Evolutionary conservation across 768 basidiomycete genomes (phyloP).

Genomic region (Hygrophorus russula): DNA sequence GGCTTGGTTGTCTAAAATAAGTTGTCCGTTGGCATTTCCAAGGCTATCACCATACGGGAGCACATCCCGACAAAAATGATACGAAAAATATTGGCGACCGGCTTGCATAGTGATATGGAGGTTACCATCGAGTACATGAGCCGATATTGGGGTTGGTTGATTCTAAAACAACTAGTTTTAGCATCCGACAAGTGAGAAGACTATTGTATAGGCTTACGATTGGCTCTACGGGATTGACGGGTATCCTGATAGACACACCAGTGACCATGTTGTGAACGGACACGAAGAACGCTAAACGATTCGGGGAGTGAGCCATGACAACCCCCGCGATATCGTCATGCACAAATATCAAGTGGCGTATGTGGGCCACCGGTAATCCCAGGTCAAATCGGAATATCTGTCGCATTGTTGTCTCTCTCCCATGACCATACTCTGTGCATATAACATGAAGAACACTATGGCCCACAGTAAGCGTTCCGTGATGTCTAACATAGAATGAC

Average conservation of each 20-base stretch:
- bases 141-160: not conserved
- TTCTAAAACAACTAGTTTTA: not conserved
- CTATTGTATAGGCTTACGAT: no score
- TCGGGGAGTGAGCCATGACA: not conserved
- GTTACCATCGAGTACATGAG: not conserved
- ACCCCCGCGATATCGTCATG: not conserved
- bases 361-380: no score
- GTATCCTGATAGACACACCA: not conserved
- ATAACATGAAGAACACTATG: not conserved
- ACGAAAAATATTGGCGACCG: not conserved
- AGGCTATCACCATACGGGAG: not conserved
- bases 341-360: not conserved
- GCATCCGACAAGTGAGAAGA: no score
- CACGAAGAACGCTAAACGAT: not conserved
- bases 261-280: not conserved
- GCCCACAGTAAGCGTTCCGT: no score
- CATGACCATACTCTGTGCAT: slow-evolving; percentile 3
- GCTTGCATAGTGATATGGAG: not conserved
- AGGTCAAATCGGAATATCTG: not conserved
- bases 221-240: not conserved
- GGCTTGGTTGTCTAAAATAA: not conserved
- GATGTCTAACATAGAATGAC: not conserved
- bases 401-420: not conserved
- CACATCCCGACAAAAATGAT: not conserved
- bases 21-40: not conserved